Conservation (phyloP, 2,329 filamentous ascomycete genomes). For the Aspergillus pseudotamarii region DNA sequence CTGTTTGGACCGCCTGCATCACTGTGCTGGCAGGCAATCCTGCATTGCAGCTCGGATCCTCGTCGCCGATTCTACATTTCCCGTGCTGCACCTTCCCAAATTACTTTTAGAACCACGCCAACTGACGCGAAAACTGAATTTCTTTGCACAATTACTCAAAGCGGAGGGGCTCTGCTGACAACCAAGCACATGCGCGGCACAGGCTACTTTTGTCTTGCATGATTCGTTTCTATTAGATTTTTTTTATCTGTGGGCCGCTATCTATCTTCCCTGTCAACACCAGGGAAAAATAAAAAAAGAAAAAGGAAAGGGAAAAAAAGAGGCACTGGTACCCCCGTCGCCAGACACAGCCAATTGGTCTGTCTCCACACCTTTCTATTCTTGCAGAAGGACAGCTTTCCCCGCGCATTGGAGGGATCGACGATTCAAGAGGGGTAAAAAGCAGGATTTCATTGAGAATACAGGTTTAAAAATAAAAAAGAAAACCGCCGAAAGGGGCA, state of each 20-base stretch:
- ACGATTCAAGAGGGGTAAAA: slow-evolving; percentile 31
- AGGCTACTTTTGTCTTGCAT: slow-evolving; percentile 29
- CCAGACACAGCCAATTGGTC: slow-evolving; percentile 33
- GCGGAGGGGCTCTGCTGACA: slow-evolving; percentile 29
- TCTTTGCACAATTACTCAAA: slow-evolving; percentile 16
- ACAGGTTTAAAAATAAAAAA: slow-evolving; percentile 21
- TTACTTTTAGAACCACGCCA: slow-evolving; percentile 16
- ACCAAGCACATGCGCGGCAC: slow-evolving; percentile 32
- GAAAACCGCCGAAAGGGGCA: slow-evolving; percentile 18
- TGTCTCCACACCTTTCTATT: slow-evolving; percentile 29
- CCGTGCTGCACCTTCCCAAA: slow-evolving; percentile 17
- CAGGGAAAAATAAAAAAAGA: background rate
- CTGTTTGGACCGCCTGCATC: slow-evolving; percentile 41
- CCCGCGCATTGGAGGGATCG: slow-evolving; percentile 36
- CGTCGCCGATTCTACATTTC: slow-evolving; percentile 26
- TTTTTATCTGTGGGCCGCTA: slow-evolving; percentile 10
- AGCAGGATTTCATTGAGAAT: slow-evolving; percentile 23
- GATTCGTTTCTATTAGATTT: slow-evolving; percentile 13
- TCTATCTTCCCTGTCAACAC: slow-evolving; percentile 4
- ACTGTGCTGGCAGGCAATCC: slow-evolving; percentile 38
- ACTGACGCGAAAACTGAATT: slow-evolving; percentile 16
- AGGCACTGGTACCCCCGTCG: slow-evolving; percentile 18
- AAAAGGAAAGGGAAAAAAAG: slow-evolving; percentile 4
- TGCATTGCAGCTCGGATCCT: slow-evolving; percentile 34
- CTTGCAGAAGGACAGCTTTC: slow-evolving; percentile 37